These are phyloP conservation scores for Leishmania lainsoni DNA, from an alignment of 208 protist species.

Conservation along the genomic window DNA sequence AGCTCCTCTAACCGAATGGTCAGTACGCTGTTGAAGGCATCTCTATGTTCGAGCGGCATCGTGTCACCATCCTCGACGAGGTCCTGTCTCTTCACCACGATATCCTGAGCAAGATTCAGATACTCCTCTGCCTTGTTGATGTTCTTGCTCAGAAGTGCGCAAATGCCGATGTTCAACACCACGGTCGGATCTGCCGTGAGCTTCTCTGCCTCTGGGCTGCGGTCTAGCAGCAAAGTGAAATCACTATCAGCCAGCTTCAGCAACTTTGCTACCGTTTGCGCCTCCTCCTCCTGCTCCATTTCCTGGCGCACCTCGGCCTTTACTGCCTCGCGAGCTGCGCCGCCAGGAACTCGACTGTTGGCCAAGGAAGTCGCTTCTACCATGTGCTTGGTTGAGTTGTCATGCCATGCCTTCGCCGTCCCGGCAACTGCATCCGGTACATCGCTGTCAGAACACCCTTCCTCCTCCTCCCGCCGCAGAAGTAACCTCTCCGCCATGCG, in stretches of 20 bases:
- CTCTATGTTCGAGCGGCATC: slow-evolving; percentile 63
- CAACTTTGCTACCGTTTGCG: slow-evolving; percentile 2
- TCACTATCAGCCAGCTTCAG: slow-evolving; percentile 45
- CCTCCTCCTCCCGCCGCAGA: slow-evolving; percentile 6
- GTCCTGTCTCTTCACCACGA: slow-evolving; percentile 54
- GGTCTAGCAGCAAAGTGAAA: slow-evolving; percentile 48
- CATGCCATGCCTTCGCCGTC: neutral
- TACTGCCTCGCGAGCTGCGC: slow-evolving; percentile 11
- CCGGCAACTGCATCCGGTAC: neutral
- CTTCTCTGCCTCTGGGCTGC: slow-evolving; percentile 27
- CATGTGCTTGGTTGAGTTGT: neutral
- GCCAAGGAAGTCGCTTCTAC: neutral
- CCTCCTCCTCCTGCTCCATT: slow-evolving; percentile 29
- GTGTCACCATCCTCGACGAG: slow-evolving; percentile 67
- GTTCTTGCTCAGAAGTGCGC: slow-evolving; percentile 58
- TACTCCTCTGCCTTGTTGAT: slow-evolving; percentile 68
- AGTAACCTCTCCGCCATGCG: slow-evolving; percentile 47
- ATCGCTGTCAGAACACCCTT: slow-evolving; percentile 4
- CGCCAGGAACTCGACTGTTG: neutral
- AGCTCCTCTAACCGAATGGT: slow-evolving; percentile 53
- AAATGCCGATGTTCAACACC: slow-evolving; percentile 74
- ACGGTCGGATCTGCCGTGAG: slow-evolving; percentile 48
- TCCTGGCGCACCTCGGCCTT: slow-evolving; percentile 49
- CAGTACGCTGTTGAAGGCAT: slow-evolving; percentile 57
- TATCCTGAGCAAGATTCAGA: slow-evolving; percentile 61